Evolutionary conservation across 768 basidiomycete species (phyloP).

Genomic region (Leccinellum albellum): DNA sequence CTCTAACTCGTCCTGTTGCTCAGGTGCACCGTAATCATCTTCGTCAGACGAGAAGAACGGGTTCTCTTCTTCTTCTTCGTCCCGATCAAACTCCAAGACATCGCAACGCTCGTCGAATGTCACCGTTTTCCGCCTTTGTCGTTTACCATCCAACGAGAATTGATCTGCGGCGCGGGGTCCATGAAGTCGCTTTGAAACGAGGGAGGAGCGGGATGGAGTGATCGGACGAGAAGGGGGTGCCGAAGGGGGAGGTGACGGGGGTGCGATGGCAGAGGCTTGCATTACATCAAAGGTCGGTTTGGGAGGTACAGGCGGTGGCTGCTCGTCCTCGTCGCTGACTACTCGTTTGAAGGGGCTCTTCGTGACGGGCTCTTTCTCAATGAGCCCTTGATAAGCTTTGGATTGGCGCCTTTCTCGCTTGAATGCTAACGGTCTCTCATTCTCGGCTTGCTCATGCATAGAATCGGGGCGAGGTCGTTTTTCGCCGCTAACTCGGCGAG

Average conservation of each 20-base stretch:
- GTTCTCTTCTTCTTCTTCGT: slow-evolving; percentile 53
- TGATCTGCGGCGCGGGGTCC: slow-evolving; percentile 64
- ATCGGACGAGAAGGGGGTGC: slow-evolving; percentile 41
- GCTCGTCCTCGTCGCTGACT: slow-evolving; percentile 26
- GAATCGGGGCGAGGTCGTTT: slow-evolving; percentile 72
- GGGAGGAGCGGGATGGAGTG: slow-evolving; percentile 52
- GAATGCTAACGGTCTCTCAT: slow-evolving; percentile 64
- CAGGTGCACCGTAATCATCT: slow-evolving; percentile 24
- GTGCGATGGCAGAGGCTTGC: slow-evolving; percentile 5
- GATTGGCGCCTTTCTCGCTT: slow-evolving; percentile 76
- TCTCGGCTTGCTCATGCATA: slow-evolving; percentile 68
- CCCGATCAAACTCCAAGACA: slow-evolving; percentile 75
- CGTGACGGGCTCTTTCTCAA: slow-evolving; percentile 72
- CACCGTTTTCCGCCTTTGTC: slow-evolving; percentile 70
- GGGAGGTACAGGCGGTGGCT: slow-evolving; percentile 27
- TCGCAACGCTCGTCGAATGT: slow-evolving; percentile 78
- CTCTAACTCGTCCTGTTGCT: slow-evolving; percentile 12
- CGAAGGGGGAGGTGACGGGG: slow-evolving; percentile 29
- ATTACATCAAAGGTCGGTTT: slow-evolving; percentile 9
- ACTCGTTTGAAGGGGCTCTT: slow-evolving; percentile 72
- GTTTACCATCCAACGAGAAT: slow-evolving; percentile 29
- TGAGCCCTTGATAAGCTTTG: slow-evolving; percentile 66
- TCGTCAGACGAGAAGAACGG: slow-evolving; percentile 42
- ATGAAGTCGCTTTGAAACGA: slow-evolving; percentile 69
- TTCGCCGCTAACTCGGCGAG: slow-evolving; percentile 66